These are phyloP conservation scores for Trichoderma semiorbis DNA, from an alignment of 2,329 filamentous ascomycete genomes.

Conservation along the genomic window DNA sequence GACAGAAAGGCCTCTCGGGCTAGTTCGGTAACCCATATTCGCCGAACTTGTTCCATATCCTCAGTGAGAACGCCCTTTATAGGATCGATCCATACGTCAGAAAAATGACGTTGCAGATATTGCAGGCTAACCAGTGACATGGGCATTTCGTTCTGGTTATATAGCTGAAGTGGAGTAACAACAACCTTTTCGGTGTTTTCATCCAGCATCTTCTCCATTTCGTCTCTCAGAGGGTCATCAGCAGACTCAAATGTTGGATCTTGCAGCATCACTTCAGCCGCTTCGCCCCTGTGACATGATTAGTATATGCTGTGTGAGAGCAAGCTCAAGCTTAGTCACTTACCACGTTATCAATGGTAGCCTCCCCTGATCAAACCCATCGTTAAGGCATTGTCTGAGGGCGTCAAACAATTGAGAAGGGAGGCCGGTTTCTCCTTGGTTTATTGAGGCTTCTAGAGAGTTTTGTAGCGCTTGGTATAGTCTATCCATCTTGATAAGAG, in stretches of 20 bases:
- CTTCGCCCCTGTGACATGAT: conserved; percentile 27
- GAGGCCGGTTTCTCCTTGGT: conserved; percentile 25
- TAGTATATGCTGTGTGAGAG: neutral
- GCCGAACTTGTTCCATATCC: conserved; percentile 25
- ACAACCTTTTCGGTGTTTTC: conserved; percentile 27
- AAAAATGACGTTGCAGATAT: conserved; percentile 29
- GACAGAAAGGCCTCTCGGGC: conserved; percentile 36
- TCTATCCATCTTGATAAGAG: conserved; percentile 25
- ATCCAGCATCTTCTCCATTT: conserved; percentile 30
- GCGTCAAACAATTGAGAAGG: conserved; percentile 27
- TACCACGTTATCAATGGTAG: conserved; percentile 36
- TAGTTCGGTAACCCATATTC: conserved; percentile 31
- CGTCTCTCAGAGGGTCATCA: conserved; percentile 27
- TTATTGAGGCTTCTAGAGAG: conserved; percentile 20
- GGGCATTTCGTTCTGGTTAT: conserved; percentile 24
- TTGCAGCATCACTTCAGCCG: conserved; percentile 18
- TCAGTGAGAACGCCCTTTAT: conserved; percentile 25
- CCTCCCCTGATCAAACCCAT: conserved; percentile 25
- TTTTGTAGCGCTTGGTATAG: conserved; percentile 25
- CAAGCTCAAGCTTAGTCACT: neutral
- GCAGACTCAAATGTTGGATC: conserved; percentile 3
- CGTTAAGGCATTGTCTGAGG: conserved; percentile 28
- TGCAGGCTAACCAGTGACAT: conserved; percentile 27
- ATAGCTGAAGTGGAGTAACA: conserved; percentile 31
- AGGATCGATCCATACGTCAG: conserved; percentile 33